Conservation (phyloP, 148 eudicot genomes). For the Vaccinium macrocarpon region DNA sequence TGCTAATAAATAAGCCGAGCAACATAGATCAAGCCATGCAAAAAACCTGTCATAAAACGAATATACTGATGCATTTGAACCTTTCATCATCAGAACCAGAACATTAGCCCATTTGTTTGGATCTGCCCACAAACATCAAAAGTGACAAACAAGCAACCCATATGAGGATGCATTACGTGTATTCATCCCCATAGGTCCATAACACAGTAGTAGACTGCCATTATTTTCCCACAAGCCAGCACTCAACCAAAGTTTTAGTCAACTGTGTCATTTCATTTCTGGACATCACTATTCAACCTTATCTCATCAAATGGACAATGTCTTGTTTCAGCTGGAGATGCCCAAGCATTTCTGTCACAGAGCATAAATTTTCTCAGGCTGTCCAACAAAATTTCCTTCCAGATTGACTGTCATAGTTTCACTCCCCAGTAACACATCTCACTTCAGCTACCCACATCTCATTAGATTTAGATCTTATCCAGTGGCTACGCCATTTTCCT, state of each 20-base stretch:
- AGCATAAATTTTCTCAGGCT: not conserved
- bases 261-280: not conserved
- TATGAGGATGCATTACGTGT: not conserved
- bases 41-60: not conserved
- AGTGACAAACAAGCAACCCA: not conserved
- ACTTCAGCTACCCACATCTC: conserved; percentile 8
- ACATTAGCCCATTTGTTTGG: not conserved
- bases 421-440: not conserved
- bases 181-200: not conserved
- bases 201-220: not conserved
- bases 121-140: not conserved
- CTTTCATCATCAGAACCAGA: not conserved
- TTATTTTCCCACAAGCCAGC: not conserved
- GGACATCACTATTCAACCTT: not conserved
- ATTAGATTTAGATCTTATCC: not conserved
- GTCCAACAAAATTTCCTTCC: not conserved
- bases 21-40: not conserved
- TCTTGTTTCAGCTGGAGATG: not conserved
- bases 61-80: not conserved
- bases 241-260: not conserved
- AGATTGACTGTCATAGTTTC: not conserved
- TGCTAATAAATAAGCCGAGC: not conserved
- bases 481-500: not conserved
- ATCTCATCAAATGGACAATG: not conserved
- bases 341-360: not conserved